Conservation (phyloP, 2,329 filamentous ascomycete species). For the Mariannaea elegans region DNA sequence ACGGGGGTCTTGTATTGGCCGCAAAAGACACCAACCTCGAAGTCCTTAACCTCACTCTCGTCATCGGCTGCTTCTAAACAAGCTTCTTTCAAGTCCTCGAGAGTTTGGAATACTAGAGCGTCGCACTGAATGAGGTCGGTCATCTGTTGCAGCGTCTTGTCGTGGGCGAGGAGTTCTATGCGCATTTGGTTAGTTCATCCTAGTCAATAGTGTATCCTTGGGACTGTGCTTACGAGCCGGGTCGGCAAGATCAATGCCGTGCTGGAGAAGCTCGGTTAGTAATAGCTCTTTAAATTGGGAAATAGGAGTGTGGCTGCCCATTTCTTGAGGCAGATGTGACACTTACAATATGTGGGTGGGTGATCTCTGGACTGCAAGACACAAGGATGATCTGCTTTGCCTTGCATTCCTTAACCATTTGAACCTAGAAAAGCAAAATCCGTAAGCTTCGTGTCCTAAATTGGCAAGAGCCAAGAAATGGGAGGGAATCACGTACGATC, state of each 20-base stretch:
- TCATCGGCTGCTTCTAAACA: constrained; percentile 75
- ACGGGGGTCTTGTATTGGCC: constrained; percentile 85
- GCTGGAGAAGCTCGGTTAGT: constrained; percentile 36
- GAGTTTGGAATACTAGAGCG: constrained; percentile 65
- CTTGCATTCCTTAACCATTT: constrained; percentile 84
- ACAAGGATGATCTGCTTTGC: constrained; percentile 86
- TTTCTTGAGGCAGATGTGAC: neutral
- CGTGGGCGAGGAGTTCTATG: constrained; percentile 54
- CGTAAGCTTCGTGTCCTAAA: neutral
- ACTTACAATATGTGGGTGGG: constrained; percentile 85
- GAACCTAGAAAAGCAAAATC: constrained; percentile 34
- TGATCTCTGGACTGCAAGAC: constrained; percentile 83
- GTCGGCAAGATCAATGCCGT: constrained; percentile 59
- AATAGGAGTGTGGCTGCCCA: neutral
- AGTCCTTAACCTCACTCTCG: constrained; percentile 63
- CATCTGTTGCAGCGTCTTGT: constrained; percentile 51
- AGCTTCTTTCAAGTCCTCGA: constrained; percentile 80
- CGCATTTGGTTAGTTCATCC: neutral
- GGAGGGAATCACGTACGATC: constrained; percentile 63
- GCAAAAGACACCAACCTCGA: constrained; percentile 91
- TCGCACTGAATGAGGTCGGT: constrained; percentile 53
- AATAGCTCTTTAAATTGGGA: neutral
- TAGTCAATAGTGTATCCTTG: neutral
- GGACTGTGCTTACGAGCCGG: constrained; percentile 40
- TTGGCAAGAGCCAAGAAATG: neutral